Conservation (phyloP, 257 asterid species). For the Solanum commersonii region DNA sequence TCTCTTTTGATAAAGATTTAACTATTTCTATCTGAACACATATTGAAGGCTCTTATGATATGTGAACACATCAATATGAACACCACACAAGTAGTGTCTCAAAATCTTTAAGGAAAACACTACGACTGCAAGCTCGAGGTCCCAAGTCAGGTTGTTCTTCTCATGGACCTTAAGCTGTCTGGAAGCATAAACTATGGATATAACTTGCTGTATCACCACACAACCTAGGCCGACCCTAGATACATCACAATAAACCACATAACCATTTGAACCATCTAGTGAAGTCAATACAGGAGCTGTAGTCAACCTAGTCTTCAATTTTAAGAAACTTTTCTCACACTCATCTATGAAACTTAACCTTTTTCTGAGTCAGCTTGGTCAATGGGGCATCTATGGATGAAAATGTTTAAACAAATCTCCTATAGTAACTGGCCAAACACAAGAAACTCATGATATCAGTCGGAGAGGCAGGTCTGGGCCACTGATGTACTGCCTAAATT, state of each 20-base stretch:
- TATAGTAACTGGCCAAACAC: background rate
- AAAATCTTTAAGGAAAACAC: background rate
- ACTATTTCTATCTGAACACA: background rate
- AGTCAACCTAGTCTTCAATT: background rate
- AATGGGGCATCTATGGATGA: background rate
- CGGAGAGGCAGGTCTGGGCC: background rate
- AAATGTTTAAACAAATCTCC: background rate
- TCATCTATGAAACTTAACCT: too few relatives aligned
- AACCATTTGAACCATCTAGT: background rate
- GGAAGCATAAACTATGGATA: background rate
- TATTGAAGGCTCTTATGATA: background rate
- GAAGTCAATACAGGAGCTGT: background rate
- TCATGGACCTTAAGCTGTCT: background rate
- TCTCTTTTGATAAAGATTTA: too few relatives aligned
- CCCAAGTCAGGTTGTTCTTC: rapidly evolving
- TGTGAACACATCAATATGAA: too few relatives aligned
- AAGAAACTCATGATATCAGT: background rate
- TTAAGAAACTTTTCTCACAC: too few relatives aligned
- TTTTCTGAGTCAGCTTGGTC: background rate
- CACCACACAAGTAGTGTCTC: background rate
- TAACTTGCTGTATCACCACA: background rate
- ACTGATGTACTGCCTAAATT: too few relatives aligned
- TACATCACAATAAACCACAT: background rate
- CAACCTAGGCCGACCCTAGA: background rate
- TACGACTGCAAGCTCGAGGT: background rate